phyloP scores from a whole-genome alignment of 2,329 filamentous ascomycete species.

The Penicillium concentricum region DNA sequence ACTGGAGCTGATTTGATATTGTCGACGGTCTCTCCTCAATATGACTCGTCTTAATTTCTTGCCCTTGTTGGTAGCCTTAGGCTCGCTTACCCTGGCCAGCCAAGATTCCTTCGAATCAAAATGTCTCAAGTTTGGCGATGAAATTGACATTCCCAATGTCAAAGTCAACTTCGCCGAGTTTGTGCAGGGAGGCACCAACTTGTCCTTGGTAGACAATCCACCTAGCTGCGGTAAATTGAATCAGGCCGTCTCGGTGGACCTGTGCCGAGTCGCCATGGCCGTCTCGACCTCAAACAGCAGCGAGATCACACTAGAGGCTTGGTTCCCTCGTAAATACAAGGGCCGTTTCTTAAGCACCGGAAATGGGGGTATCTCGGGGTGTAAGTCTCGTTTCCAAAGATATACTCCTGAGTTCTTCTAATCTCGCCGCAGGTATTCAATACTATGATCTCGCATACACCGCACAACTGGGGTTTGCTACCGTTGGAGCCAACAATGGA shows the following conservation, averaged over 20 bases:
- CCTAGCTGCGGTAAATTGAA: conserved; percentile 34
- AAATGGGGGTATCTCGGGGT: conserved; percentile 51
- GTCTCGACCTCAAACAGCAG: conserved; percentile 46
- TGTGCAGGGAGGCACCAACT: conserved; percentile 38
- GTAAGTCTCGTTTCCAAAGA: conserved; percentile 28
- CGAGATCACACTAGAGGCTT: conserved; percentile 49
- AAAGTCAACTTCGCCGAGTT: conserved; percentile 35
- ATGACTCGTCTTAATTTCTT: conserved; percentile 17
- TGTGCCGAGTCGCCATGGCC: conserved; percentile 46
- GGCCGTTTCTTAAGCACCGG: conserved; percentile 50
- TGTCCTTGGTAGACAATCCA: conserved; percentile 40
- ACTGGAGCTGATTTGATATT: no score
- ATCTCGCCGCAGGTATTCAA: conserved; percentile 39
- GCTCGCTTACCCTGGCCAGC: conserved; percentile 21
- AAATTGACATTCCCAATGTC: conserved; percentile 30
- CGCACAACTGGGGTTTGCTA: conserved; percentile 44
- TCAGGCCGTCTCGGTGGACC: conserved; percentile 37
- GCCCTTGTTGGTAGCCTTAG: conserved; percentile 17
- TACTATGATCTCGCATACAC: conserved; percentile 48
- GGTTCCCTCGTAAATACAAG: conserved; percentile 49
- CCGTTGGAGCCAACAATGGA: conserved; percentile 52
- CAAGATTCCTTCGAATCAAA: conserved; percentile 27
- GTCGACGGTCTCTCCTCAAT: not conserved
- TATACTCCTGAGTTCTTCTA: not conserved
- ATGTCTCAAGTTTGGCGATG: conserved; percentile 26